Percentiles rank a stretch among this genome's conserved stretches.
phyloP scores from a whole-genome alignment of 2,329 filamentous ascomycete genomes.

The Colletotrichum sp. region DNA sequence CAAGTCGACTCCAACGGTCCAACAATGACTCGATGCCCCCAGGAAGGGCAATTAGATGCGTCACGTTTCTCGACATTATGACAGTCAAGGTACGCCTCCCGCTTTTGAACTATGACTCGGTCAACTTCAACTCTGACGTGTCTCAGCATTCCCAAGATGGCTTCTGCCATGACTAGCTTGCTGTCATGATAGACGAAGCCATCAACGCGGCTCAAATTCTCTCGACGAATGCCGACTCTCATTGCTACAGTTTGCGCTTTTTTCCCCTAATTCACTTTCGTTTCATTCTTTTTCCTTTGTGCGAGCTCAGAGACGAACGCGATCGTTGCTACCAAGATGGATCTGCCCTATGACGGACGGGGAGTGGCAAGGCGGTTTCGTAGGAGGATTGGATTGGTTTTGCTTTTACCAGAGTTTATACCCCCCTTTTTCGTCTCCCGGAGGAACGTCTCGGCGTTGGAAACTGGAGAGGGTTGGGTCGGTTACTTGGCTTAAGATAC shows the following conservation, averaged over 20 bases:
- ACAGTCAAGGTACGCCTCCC: neutral
- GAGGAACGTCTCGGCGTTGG: neutral
- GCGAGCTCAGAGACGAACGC: neutral
- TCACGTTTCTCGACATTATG: neutral
- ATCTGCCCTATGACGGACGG: neutral
- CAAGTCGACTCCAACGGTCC: neutral
- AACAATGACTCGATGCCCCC: neutral
- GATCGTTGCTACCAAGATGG: neutral
- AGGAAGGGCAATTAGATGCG: neutral
- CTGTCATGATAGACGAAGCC: neutral
- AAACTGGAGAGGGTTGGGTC: neutral
- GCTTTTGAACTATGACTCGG: no score
- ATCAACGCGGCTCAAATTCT: neutral
- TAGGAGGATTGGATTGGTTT: neutral
- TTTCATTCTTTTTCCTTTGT: neutral
- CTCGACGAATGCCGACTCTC: neutral
- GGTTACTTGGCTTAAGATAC: neutral
- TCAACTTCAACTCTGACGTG: neutral
- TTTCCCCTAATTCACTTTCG: neutral
- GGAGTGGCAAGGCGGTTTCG: neutral
- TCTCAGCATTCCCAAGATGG: neutral
- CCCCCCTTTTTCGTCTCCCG: neutral
- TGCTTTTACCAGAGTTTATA: neutral
- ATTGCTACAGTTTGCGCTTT: neutral
- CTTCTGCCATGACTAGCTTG: neutral